A percentile compares a stretch with the other conserved stretches of the same genome.
phyloP scores from a whole-genome alignment of 2,329 filamentous ascomycete species.

The Aspergillus ibericus region DNA sequence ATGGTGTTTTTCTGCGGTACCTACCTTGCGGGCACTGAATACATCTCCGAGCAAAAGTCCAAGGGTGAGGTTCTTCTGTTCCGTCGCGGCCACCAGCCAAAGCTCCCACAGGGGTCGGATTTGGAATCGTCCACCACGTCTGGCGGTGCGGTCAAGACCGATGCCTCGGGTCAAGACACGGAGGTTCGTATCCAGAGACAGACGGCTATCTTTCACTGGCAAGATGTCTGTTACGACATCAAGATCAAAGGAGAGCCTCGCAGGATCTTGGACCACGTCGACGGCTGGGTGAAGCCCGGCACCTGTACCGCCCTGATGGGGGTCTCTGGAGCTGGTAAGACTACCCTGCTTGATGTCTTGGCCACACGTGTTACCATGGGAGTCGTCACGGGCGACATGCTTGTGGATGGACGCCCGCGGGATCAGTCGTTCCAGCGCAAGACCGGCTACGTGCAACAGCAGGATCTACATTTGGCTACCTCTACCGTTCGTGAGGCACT shows the following conservation, averaged over 20 bases:
- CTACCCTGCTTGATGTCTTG: conserved; percentile 85
- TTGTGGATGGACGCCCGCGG: conserved; percentile 70
- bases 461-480: conserved; percentile 82
- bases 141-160: conserved; percentile 29
- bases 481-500: conserved; percentile 85
- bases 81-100: conserved; percentile 50
- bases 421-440: conserved; percentile 84
- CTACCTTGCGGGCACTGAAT: conserved; percentile 51
- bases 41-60: conserved; percentile 62
- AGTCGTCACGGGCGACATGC: conserved; percentile 81
- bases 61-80: conserved; percentile 75
- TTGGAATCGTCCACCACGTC: background rate
- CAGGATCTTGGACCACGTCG: conserved; percentile 77
- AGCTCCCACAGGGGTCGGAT: background rate
- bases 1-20: conserved; percentile 57
- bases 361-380: conserved; percentile 85
- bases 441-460: conserved; percentile 87
- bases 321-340: conserved; percentile 87
- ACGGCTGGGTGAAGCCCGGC: conserved; percentile 91
- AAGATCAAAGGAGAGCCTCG: conserved; percentile 73
- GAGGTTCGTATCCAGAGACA: conserved; percentile 58
- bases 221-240: conserved; percentile 77
- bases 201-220: conserved; percentile 81
- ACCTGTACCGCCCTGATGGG: conserved; percentile 87
- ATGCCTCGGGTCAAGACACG: conserved; percentile 22